phyloP scores from a whole-genome alignment of 1,284 basidiomycete species.

The Trichosporon ovoides region DNA sequence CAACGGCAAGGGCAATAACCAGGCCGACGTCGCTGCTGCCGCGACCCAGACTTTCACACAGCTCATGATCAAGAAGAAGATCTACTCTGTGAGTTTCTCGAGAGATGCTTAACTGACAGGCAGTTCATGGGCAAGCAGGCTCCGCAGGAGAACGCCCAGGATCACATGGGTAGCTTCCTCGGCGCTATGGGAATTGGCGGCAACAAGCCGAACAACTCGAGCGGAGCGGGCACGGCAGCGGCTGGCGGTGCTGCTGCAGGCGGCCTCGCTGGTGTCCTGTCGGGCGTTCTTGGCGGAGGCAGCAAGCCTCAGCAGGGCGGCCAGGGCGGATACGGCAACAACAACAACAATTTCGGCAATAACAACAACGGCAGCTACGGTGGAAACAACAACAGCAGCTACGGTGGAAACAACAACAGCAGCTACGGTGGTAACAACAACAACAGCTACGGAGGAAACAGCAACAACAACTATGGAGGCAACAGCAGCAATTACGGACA shows the following conservation, averaged over 20 bases:
- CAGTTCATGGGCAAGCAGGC: slow-evolving; percentile 14
- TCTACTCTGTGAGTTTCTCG: slow-evolving; percentile 2
- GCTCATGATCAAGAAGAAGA: slow-evolving; percentile 16
- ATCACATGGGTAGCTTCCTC: not conserved
- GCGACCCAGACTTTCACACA: slow-evolving; percentile 12
- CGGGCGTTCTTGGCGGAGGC: not conserved
- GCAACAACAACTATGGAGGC: not conserved
- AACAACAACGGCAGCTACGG: no score
- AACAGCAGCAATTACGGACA: not conserved
- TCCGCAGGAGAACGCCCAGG: slow-evolving; percentile 4
- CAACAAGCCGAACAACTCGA: slow-evolving; percentile 3
- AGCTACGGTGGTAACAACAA: no score
- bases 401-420: no score
- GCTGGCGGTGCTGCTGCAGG: not conserved
- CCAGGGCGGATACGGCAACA: not conserved
- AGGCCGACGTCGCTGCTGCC: slow-evolving; percentile 10
- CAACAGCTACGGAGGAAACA: no score
- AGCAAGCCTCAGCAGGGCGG: not conserved
- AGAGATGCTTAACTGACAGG: not conserved
- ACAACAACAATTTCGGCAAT: no score
- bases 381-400: no score
- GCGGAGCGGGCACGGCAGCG: not conserved
- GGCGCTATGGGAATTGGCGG: slow-evolving; percentile 1
- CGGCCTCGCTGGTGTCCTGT: not conserved
- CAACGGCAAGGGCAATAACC: slow-evolving; percentile 8